Percentiles rank a stretch among this genome's conserved stretches.
Conservation (phyloP, 768 basidiomycete species). For the Mycena floridula region DNA sequence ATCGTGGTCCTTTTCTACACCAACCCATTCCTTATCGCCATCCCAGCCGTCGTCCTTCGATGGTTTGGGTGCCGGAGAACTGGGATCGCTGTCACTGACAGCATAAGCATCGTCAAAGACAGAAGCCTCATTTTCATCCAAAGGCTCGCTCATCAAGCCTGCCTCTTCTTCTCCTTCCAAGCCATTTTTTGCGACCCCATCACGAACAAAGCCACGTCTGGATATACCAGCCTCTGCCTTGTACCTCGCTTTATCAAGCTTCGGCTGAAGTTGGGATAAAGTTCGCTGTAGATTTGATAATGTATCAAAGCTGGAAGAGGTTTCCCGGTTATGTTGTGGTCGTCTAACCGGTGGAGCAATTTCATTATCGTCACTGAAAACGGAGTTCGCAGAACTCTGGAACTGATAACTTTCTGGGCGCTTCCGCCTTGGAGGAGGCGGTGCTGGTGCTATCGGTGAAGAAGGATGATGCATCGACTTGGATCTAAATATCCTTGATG, state of each 20-base stretch:
- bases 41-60: constrained; percentile 18
- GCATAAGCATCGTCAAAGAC: background rate
- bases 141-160: constrained; percentile 19
- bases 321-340: background rate
- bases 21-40: constrained; percentile 9
- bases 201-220: constrained; percentile 49
- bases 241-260: constrained; percentile 56
- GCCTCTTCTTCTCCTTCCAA: constrained; percentile 31
- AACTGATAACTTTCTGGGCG: constrained; percentile 62
- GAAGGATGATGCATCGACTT: constrained; percentile 48
- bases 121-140: background rate
- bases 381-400: constrained; percentile 3
- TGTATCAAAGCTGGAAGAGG: background rate
- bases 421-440: constrained; percentile 40
- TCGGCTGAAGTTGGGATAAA: constrained; percentile 34
- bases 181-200: constrained; percentile 29
- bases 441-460: constrained; percentile 27
- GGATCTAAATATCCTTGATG: constrained; percentile 40
- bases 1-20: constrained; percentile 41
- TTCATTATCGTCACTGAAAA: background rate
- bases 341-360: background rate
- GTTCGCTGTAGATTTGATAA: constrained; percentile 25
- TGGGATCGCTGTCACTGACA: background rate
- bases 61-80: background rate
- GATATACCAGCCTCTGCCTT: constrained; percentile 69